These are phyloP conservation scores for Euphrasia confusa DNA, from an alignment of 257 asterid genomes.

Conservation along the genomic window DNA sequence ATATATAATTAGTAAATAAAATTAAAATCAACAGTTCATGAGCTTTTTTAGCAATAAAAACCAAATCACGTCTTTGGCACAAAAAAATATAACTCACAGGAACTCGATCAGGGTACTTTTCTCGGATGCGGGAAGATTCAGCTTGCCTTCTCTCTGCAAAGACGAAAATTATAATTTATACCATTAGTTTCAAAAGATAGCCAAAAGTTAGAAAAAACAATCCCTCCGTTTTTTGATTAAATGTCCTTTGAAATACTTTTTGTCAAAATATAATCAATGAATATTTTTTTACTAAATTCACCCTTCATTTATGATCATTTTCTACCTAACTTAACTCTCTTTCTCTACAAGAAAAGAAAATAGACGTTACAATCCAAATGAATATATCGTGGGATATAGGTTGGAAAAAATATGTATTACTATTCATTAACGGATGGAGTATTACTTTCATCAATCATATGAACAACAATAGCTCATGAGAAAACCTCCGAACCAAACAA, in stretches of 20 bases:
- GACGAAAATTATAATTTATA: not conserved
- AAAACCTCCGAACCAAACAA: not conserved
- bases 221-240: too few species aligned
- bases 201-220: not conserved
- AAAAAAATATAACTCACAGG: slow-evolving; percentile 41
- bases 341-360: too few species aligned
- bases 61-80: not conserved
- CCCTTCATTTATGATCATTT: too few species aligned
- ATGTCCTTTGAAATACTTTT: too few species aligned
- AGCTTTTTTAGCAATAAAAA: not conserved
- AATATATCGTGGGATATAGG: too few species aligned
- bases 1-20: not conserved
- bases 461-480: not conserved
- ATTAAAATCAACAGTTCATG: not conserved
- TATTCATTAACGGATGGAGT: not conserved
- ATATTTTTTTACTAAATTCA: too few species aligned
- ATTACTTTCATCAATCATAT: not conserved
- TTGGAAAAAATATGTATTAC: too few species aligned
- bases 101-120: slow-evolving; percentile 64
- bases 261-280: too few species aligned
- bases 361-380: too few species aligned
- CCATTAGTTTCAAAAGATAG: not conserved
- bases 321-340: too few species aligned
- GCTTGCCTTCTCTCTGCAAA: slow-evolving; percentile 51
- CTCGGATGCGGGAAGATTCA: slow-evolving; percentile 52